Evolutionary conservation across 192 early-diverging fungal species (phyloP), one percentile per base, ranked within the genome.

Genomic region (Lobosporangium transversale): DNA sequence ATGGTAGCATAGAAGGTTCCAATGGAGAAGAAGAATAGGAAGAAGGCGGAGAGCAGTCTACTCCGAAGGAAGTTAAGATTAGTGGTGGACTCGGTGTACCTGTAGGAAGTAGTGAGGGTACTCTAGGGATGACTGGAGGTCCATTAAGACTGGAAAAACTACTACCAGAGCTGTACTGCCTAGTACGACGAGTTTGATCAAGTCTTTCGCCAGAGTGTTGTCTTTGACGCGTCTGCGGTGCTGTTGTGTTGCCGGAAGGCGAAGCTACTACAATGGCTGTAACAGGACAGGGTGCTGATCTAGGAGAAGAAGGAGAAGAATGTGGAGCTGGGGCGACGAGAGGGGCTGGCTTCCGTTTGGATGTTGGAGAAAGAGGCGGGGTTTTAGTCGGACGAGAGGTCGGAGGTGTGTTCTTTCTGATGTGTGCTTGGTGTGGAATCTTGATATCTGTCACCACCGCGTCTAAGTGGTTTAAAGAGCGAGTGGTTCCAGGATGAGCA

Each of bases 261-360:
- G 37, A 40, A 10, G 37, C 37, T 10, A 14, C 37, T 40, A 14
- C 14, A 7, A 40, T 14, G 14, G 8, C 14, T 40, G 14, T 10
- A 7, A 40, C 7, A 40, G 37, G 14, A 40, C 8, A 40, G 37
- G 7, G 37, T 10, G 7, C 37, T 7, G 37, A 10, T 14, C 7
- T 10, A 40, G 37, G 37, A 40, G 37, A 40, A 40, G 14, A 14
- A 40, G 7, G 14, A 14, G 37, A 14, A 7, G 14, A 40, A 14
- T 7, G 7, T 10, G 37, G 14, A 15, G 26, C 26, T 23, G 53
- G 26, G 11, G 32, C 43, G 31, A 30, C 12, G 8, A 66, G 18
- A 18, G 44, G 33, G 6, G 53, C 44, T 27, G 63, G 53, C 49
- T 56, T 66, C 53, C 63, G 53, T 30, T 36, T 66, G 20, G 62